Conservation (phyloP, 2,329 filamentous ascomycete species). For the Verticillium klebahnii region DNA sequence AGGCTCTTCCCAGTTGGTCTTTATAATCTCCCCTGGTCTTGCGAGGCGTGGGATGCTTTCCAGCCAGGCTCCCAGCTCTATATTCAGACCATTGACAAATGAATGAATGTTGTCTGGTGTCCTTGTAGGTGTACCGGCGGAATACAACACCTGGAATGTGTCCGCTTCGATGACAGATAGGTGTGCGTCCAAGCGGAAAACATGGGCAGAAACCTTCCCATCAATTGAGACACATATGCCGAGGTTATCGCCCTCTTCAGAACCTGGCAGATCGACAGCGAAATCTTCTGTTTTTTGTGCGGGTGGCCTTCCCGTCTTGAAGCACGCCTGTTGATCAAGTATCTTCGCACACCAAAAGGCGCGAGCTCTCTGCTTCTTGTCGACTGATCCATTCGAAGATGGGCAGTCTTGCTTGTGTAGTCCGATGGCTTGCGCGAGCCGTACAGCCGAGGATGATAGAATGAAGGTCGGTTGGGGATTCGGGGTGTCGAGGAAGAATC, state of each 20-base stretch:
- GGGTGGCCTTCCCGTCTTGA: constrained; percentile 1
- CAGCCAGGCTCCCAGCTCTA: background rate
- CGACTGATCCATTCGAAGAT: background rate
- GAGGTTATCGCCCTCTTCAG: background rate
- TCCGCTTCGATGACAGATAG: background rate
- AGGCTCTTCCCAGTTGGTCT: background rate
- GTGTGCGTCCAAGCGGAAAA: background rate
- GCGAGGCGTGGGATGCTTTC: background rate
- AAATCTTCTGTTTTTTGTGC: constrained; percentile 1
- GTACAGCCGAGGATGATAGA: background rate
- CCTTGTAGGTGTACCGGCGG: background rate
- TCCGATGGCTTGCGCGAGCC: constrained; percentile 1
- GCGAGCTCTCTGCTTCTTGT: background rate
- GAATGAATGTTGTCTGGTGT: background rate
- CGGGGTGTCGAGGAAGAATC: constrained; percentile 1
- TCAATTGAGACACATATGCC: background rate
- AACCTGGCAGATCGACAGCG: background rate
- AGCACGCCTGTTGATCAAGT: background rate
- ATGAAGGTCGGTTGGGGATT: constrained; percentile 4
- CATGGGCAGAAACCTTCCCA: background rate
- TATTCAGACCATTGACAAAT: background rate
- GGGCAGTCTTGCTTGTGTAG: constrained; percentile 1
- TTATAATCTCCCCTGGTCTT: background rate
- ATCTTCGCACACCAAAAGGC: background rate
- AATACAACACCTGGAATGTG: background rate